Percentiles rank a stretch among this genome's conserved stretches.
Conservation (phyloP, 768 basidiomycete species). For the Termitomyces bulborhizus region DNA sequence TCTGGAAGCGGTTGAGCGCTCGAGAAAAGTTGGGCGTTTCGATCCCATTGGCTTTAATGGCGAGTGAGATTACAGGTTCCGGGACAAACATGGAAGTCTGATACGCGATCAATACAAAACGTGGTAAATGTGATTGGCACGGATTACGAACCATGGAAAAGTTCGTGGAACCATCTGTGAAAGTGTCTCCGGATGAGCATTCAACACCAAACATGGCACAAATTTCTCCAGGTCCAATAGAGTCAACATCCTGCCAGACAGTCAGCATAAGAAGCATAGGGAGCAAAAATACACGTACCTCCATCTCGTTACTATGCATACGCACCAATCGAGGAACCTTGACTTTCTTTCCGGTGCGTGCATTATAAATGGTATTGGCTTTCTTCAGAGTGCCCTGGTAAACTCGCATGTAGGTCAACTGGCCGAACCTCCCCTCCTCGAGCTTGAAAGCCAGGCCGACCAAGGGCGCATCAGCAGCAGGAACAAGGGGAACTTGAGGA, state of each 20-base stretch:
- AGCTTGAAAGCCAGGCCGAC: constrained; percentile 97
- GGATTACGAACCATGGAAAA: constrained; percentile 78
- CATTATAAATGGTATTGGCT: constrained; percentile 82
- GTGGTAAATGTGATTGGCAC: background rate
- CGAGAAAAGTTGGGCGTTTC: constrained; percentile 97
- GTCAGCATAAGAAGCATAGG: background rate
- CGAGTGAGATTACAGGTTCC: constrained; percentile 94
- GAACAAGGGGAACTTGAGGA: constrained; percentile 68
- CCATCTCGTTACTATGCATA: constrained; percentile 99
- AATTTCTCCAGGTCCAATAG: constrained; percentile 95
- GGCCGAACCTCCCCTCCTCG: constrained; percentile 95
- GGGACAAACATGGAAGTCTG: constrained; percentile 99
- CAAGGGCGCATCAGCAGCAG: constrained; percentile 81
- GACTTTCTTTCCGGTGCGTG: constrained; percentile 92
- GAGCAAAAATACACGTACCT: constrained; percentile 42
- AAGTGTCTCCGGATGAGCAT: constrained; percentile 96
- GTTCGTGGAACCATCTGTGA: constrained; percentile 84
- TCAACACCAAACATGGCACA: constrained; percentile 99
- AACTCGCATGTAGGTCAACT: constrained; percentile 96
- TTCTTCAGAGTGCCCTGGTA: constrained; percentile 94
- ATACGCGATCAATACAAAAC: background rate
- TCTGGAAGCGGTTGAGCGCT: constrained; percentile 95
- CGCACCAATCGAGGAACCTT: constrained; percentile 94
- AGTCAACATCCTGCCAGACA: constrained; percentile 72
- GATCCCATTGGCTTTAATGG: constrained; percentile 85